Conservation (phyloP, 2,329 filamentous ascomycete species). For the Celoporthe dispersa region DNA sequence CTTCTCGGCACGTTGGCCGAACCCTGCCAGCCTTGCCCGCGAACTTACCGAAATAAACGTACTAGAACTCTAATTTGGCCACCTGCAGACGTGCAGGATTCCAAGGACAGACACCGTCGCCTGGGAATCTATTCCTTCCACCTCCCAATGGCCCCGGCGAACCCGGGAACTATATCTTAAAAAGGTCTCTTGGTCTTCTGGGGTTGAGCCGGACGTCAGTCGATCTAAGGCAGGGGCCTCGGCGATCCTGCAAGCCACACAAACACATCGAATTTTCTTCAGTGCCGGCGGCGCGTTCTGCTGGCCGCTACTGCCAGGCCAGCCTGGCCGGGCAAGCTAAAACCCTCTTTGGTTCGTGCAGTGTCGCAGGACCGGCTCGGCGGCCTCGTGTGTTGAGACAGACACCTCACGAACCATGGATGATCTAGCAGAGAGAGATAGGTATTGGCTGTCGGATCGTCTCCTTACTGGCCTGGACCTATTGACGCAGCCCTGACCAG, state of each 20-base stretch:
- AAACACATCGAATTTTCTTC: neutral
- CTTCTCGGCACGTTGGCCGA: constrained; percentile 7
- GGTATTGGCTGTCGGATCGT: neutral
- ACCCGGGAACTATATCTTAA: neutral
- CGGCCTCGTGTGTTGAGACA: neutral
- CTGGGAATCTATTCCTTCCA: constrained; percentile 1
- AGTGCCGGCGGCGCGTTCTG: neutral
- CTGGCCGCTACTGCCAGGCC: neutral
- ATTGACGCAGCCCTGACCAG: neutral
- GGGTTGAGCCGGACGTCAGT: neutral
- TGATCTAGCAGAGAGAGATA: neutral
- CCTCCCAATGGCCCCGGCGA: neutral
- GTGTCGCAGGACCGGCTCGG: neutral
- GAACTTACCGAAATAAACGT: neutral
- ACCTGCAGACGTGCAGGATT: constrained; percentile 2
- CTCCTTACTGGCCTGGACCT: neutral
- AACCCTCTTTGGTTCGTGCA: constrained; percentile 5
- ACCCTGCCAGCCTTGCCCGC: constrained; percentile 1
- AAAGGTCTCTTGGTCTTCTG: neutral
- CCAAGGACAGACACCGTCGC: neutral
- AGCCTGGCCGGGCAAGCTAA: neutral
- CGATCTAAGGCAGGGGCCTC: neutral
- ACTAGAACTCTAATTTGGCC: neutral
- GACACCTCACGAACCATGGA: neutral
- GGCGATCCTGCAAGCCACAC: constrained; percentile 8